Percentiles rank a stretch among this genome's conserved stretches.
Conservation (phyloP, 2,329 filamentous ascomycete species). For the Botrytis fragariae region DNA sequence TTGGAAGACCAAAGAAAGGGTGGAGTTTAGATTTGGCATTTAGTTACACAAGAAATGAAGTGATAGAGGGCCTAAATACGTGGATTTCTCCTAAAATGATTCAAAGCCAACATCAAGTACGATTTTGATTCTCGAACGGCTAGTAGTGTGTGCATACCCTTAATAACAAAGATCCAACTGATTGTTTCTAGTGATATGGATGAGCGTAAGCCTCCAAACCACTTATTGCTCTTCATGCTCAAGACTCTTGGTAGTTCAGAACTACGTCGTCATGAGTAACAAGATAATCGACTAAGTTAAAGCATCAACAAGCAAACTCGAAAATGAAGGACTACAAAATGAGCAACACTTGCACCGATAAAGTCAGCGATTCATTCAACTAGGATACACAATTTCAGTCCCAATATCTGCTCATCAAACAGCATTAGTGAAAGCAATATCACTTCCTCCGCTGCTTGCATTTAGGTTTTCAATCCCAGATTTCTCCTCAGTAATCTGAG, state of each 20-base stretch:
- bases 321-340: fast-evolving
- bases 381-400: no score
- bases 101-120: not conserved
- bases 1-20: no score
- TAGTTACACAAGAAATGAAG: not conserved
- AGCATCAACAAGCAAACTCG: not conserved
- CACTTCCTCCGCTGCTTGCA: not conserved
- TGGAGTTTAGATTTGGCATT: not conserved
- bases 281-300: not conserved
- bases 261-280: not conserved
- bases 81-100: not conserved
- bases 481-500: not conserved
- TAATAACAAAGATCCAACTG: not conserved
- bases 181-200: not conserved
- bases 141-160: not conserved
- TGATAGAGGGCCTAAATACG: not conserved
- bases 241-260: not conserved
- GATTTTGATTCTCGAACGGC: not conserved
- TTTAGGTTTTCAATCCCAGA: no score
- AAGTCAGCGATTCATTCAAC: not conserved
- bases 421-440: no score
- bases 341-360: not conserved
- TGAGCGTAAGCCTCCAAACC: not conserved
- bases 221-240: not conserved
- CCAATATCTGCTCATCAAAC: not conserved